phyloP scores from a whole-genome alignment of 1,284 basidiomycete genomes.

The Tilletia indica region DNA sequence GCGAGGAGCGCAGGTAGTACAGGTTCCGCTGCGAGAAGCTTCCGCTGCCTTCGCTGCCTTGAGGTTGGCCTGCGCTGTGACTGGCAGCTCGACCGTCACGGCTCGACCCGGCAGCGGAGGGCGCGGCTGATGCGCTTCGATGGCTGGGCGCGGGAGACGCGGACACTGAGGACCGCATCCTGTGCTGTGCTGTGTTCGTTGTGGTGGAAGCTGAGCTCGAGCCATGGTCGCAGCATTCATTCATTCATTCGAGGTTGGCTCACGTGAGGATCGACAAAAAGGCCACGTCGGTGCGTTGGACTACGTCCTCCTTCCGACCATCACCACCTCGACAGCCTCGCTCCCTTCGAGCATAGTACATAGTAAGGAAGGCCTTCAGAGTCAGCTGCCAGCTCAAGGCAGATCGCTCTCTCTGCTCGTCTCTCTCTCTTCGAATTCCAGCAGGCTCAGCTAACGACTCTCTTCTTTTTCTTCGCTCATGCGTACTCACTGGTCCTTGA shows the following conservation, averaged over 20 bases:
- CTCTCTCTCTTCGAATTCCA: background rate
- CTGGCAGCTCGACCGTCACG: background rate
- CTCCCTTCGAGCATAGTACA: too few relatives aligned
- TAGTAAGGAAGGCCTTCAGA: too few relatives aligned
- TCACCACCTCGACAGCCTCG: too few relatives aligned
- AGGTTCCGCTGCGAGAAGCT: constrained; percentile 51
- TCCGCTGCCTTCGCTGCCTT: background rate
- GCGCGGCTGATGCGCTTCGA: background rate
- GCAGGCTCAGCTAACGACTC: background rate
- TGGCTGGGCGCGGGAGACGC: background rate
- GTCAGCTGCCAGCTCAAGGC: background rate
- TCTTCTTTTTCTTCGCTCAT: background rate
- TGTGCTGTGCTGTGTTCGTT: background rate
- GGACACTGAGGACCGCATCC: constrained; percentile 1
- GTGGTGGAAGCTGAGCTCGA: background rate
- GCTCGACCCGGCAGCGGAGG: background rate
- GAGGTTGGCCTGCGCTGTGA: background rate
- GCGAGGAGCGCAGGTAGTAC: constrained; percentile 56
- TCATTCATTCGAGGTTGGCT: too few relatives aligned
- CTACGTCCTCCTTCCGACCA: too few relatives aligned
- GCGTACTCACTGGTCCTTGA: too few relatives aligned
- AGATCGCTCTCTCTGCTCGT: background rate
- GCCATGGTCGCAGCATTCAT: too few relatives aligned
- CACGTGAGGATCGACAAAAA: too few relatives aligned
- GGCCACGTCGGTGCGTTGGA: too few relatives aligned